Conservation (phyloP, 345 rosid genomes). For the Aegle marmelos region DNA sequence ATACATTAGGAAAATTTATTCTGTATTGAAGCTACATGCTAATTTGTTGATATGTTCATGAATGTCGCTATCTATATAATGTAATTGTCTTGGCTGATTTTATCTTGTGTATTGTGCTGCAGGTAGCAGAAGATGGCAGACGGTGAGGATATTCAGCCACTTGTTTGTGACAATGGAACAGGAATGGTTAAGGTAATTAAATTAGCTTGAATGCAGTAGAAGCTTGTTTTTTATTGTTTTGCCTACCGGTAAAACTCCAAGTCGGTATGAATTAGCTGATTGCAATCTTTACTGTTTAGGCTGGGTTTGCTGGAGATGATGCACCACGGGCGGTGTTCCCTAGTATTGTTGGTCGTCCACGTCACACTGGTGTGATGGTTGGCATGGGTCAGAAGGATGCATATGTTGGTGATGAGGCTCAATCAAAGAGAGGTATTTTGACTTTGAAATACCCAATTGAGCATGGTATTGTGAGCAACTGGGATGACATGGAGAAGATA, state of each 20-base stretch:
- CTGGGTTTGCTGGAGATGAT: constrained; percentile 97
- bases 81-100: background rate
- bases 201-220: background rate
- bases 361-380: constrained; percentile 92
- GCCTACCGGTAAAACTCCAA: background rate
- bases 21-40: background rate
- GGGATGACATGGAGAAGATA: constrained; percentile 97
- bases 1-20: background rate
- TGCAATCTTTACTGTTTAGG: constrained; percentile 32
- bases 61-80: background rate
- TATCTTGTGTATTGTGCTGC: background rate
- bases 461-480: constrained; percentile 92
- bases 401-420: constrained; percentile 90
- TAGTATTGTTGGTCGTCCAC: constrained; percentile 89
- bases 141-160: constrained; percentile 60
- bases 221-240: background rate
- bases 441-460: constrained; percentile 81
- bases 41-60: background rate
- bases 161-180: constrained; percentile 79
- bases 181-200: constrained; percentile 78
- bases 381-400: constrained; percentile 91
- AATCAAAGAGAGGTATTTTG: constrained; percentile 69
- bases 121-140: constrained; percentile 64
- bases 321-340: constrained; percentile 92
- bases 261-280: background rate